Evolutionary conservation across 2,329 filamentous ascomycete genomes (phyloP).

Genomic region (Coniochaeta sp.): DNA sequence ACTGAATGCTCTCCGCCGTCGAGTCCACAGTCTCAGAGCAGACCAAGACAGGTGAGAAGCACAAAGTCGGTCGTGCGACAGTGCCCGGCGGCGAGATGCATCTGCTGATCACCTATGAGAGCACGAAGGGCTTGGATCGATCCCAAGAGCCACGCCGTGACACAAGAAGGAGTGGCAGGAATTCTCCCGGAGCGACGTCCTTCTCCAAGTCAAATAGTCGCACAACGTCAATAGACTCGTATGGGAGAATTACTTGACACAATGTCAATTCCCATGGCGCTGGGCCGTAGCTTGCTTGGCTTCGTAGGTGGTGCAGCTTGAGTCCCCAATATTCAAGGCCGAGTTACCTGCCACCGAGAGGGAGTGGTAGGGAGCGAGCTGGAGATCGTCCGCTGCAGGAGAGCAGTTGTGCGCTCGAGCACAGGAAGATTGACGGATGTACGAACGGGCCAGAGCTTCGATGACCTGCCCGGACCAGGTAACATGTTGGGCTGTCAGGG

Average conservation of each 20-base stretch:
- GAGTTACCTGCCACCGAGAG: not conserved
- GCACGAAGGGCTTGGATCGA: not conserved
- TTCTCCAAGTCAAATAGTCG: not conserved
- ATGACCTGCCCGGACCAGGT: not conserved
- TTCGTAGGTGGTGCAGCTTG: not conserved
- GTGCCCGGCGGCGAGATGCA: slow-evolving; percentile 4
- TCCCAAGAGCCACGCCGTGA: not conserved
- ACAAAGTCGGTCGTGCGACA: slow-evolving; percentile 2
- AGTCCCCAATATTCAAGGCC: not conserved
- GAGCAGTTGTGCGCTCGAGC: not conserved
- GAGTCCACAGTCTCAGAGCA: not conserved
- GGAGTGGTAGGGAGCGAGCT: not conserved
- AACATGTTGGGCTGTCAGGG: not conserved
- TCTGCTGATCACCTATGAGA: not conserved
- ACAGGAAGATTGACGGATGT: not conserved
- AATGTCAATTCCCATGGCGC: not conserved
- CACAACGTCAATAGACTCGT: slow-evolving; percentile 4
- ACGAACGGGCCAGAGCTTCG: not conserved
- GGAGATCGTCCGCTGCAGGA: not conserved
- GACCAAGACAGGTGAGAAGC: not conserved
- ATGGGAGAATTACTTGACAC: not conserved
- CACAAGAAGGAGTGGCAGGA: not conserved
- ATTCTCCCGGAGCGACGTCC: not conserved
- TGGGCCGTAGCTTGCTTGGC: not conserved
- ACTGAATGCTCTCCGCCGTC: not conserved